Base-by-base conservation (phyloP, 2,329 filamentous ascomycete genomes). In the Diaporthe longicolla region DNA sequence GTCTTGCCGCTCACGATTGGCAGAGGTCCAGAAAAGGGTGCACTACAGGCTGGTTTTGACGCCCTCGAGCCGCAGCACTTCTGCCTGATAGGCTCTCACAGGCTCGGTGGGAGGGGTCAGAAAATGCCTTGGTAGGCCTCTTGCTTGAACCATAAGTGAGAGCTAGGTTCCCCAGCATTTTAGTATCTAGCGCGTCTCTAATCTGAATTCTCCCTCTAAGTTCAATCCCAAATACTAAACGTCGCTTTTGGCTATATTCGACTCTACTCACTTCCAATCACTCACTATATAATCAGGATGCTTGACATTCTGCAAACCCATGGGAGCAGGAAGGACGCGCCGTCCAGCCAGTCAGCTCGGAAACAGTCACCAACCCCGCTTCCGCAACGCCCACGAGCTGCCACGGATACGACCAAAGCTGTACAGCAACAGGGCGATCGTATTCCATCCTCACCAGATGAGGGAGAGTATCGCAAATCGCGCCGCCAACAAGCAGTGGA, bases 21-120 rank as follows among this genome's bases (percentile, higher is more conserved):
- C 10, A 52, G 48, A 24, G 21, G 21, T 52, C n/a, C 10, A 11
- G 48, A 52, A 52, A n/a, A 52, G 4, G 48, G 48, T 52, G 48
- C n/a, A 52, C n/a, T 24, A n/a, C n/a, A 52, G n/a, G 48, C 48
- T 52, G n/a, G 4, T 15, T 52, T 24, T 24, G 10, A 24, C 48
- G 48, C 48, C 48, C 48, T 52, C n/a, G n/a, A 52, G n/a, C 48
- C 48, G 48, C 48, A 52, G 48, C 48, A 52, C 48, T 24, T 52
- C 48, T 52, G 48, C 48, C 48, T 52, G 48, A 52, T 52, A 52
- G 48, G 48, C 48, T 52, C 11, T 52, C 48, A 52, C n/a, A 15
- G n/a, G 48, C 48, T 52, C 10, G n/a, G 48, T 13, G 24, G 48
- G 48, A 52, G 48, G 48, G n/a, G 48, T 52, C 48, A 52, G n/a